Percentiles rank a stretch among this genome's conserved stretches.
These are phyloP conservation scores for Hemileccinum impolitum DNA, from an alignment of 768 basidiomycete species.

Conservation along the genomic window DNA sequence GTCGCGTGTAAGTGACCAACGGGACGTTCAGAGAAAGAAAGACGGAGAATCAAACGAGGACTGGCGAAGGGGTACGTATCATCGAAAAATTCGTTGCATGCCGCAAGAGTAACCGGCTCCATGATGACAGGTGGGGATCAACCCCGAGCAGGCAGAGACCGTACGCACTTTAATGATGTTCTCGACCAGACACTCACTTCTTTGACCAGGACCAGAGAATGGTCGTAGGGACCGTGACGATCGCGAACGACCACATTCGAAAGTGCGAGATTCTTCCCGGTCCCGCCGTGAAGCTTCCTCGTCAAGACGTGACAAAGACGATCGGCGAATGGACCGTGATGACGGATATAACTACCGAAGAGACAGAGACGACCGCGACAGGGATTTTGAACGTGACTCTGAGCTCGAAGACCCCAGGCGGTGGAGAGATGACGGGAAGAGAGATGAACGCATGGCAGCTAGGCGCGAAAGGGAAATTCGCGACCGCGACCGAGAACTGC, in stretches of 20 bases:
- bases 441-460: conserved; percentile 69
- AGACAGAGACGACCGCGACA: conserved; percentile 38
- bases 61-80: conserved; percentile 73
- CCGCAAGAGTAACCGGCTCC: not conserved
- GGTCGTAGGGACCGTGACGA: conserved; percentile 56
- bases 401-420: conserved; percentile 66
- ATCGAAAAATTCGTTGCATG: not conserved
- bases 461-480: conserved; percentile 53
- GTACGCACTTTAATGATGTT: conserved; percentile 37
- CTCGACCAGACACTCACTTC: conserved; percentile 1
- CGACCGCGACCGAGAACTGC: conserved; percentile 35
- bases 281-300: conserved; percentile 56
- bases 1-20: conserved; percentile 53
- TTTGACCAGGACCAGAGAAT: conserved; percentile 46
- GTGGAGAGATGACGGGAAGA: conserved; percentile 81
- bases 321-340: conserved; percentile 35
- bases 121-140: conserved; percentile 43
- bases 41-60: conserved; percentile 74
- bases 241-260: conserved; percentile 64
- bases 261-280: conserved; percentile 60
- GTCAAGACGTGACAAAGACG: conserved; percentile 46
- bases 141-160: conserved; percentile 52
- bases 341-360: conserved; percentile 24
- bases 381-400: conserved; percentile 44
- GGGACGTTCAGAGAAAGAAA: conserved; percentile 64